Base-by-base conservation (phyloP, 2,329 filamentous ascomycete species). In the Penicillium sp. region DNA sequence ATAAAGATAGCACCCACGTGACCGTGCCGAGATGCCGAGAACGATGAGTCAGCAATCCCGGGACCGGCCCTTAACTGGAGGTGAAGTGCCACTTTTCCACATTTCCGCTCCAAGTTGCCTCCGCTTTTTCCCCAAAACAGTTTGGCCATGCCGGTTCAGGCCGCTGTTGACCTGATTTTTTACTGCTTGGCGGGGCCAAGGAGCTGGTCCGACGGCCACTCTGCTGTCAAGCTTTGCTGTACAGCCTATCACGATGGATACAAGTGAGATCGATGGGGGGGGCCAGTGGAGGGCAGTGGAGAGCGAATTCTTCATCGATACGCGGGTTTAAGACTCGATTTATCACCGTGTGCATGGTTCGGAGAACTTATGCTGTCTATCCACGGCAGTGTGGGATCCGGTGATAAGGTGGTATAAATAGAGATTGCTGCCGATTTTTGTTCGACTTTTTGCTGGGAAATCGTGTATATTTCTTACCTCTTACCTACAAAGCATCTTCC, bases 261-360 rank as follows among this genome's bases (percentile, higher is more conserved):
- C 15, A 38, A 35, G 1, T 24, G 9, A 28, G 24, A 37, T n/a
- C 38, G 38, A 28, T 42, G 38, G 24, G 22, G 24, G 22, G 17
- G 10, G 40, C n/a, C 28, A 15, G 35, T 37, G 35, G 30, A 33
- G 30, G 30, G 12, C 42, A 33, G 53, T 50, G 50, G 51, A 26
- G 13, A 22, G 33, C 30, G 6, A 19, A 54, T 6, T 35, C 33
- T n/a, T 40, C 33, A 30, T 49, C 19, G 33, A 54, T 4, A 15
- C 9, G 19, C 58, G 63, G 61, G 19, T n/a, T 61, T 63, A 65
- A 61, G 12, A 5, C 9, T 35, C 12, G 28, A 33, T 63, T 63
- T 65, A 61, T 65, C 59, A 59, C 61, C 63, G 59, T 55, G 49
- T 62, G 61, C 63, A 60, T 22, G 28, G 26, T 28, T 45, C 53